These are phyloP conservation scores for Tolypocladium tropicale DNA, from an alignment of 2,329 filamentous ascomycete species.

Conservation along the genomic window DNA sequence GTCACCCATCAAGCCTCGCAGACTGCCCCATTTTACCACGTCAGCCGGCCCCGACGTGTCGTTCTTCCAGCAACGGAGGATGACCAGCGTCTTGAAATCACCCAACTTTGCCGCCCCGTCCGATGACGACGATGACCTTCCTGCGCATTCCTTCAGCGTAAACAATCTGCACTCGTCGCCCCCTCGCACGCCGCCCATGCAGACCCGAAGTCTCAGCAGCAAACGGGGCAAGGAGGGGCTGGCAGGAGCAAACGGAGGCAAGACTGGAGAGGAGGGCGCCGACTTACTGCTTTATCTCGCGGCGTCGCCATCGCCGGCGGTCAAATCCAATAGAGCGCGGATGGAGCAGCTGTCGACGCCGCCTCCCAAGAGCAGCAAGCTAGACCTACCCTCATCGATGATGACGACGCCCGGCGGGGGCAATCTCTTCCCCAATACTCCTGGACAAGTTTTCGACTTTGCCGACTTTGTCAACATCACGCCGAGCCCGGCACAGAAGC, in stretches of 20 bases:
- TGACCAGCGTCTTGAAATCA: slow-evolving; percentile 52
- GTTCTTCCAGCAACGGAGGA: slow-evolving; percentile 63
- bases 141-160: slow-evolving; percentile 61
- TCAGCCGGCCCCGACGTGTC: slow-evolving; percentile 63
- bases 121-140: slow-evolving; percentile 78
- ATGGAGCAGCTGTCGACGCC: slow-evolving; percentile 70
- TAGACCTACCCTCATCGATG: slow-evolving; percentile 69
- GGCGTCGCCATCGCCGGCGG: slow-evolving; percentile 80
- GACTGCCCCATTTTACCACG: slow-evolving; percentile 65
- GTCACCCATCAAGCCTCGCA: slow-evolving; percentile 71
- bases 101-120: slow-evolving; percentile 52
- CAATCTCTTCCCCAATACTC: slow-evolving; percentile 64
- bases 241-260: slow-evolving; percentile 35
- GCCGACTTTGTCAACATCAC: slow-evolving; percentile 97
- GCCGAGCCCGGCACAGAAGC: slow-evolving; percentile 82
- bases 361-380: slow-evolving; percentile 56
- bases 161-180: slow-evolving; percentile 66
- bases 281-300: slow-evolving; percentile 77
- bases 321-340: slow-evolving; percentile 34
- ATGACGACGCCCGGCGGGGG: slow-evolving; percentile 76
- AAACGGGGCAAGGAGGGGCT: slow-evolving; percentile 38
- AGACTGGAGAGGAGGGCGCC: slow-evolving; percentile 67
- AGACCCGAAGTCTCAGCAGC: slow-evolving; percentile 36
- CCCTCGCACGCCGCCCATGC: slow-evolving; percentile 70
- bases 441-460: slow-evolving; percentile 80